phyloP scores from a whole-genome alignment of 2,329 filamentous ascomycete genomes.

The Bimuria novae-zelandiae region DNA sequence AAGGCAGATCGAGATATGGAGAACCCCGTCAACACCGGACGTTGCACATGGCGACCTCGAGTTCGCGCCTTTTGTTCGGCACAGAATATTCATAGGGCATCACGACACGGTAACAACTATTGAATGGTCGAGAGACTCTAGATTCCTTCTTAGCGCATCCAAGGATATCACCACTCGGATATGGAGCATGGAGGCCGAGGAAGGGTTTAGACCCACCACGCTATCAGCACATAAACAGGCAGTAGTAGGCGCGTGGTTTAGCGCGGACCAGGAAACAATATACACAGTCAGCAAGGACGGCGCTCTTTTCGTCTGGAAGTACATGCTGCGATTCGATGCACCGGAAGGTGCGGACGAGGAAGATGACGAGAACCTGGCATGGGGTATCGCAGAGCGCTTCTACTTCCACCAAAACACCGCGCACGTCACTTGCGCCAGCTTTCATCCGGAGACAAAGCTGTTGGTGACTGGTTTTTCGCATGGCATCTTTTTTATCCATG shows the following conservation, averaged over 20 bases:
- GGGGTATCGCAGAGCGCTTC: slow-evolving; percentile 88
- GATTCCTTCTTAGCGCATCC: slow-evolving; percentile 90
- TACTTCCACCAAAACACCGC: slow-evolving; percentile 94
- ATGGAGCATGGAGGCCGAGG: slow-evolving; percentile 89
- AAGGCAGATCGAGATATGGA: slow-evolving; percentile 91
- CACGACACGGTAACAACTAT: slow-evolving; percentile 85
- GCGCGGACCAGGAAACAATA: slow-evolving; percentile 89
- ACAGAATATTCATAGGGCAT: slow-evolving; percentile 84
- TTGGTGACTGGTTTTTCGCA: slow-evolving; percentile 97
- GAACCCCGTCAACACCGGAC: slow-evolving; percentile 88
- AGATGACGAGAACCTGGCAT: slow-evolving; percentile 73
- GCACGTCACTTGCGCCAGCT: slow-evolving; percentile 86
- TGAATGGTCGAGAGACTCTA: slow-evolving; percentile 94
- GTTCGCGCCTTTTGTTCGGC: slow-evolving; percentile 90
- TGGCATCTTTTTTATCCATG: slow-evolving; percentile 90
- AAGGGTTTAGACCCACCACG: slow-evolving; percentile 87
- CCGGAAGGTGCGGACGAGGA: slow-evolving; percentile 60
- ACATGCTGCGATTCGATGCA: slow-evolving; percentile 65
- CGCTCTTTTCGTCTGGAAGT: slow-evolving; percentile 94
- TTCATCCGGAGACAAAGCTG: slow-evolving; percentile 84
- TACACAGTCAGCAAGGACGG: slow-evolving; percentile 97
- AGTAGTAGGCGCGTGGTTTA: slow-evolving; percentile 96
- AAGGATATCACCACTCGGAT: slow-evolving; percentile 92
- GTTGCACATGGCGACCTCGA: slow-evolving; percentile 83
- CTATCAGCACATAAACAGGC: slow-evolving; percentile 88